Base-by-base conservation (phyloP, 306 rosid species). In the Pterocarpus santalinus region DNA sequence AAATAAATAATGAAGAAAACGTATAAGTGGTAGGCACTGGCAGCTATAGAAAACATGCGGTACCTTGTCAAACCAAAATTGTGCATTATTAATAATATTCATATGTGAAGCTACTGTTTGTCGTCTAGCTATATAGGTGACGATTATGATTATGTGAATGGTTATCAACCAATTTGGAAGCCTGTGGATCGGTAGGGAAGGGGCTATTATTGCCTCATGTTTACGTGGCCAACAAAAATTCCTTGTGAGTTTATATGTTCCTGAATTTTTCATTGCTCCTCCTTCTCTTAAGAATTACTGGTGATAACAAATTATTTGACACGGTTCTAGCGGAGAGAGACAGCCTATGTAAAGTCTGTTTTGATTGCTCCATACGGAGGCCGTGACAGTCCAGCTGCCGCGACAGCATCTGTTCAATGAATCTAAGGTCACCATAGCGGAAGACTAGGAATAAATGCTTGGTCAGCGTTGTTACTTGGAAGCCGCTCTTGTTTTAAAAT, bases 381-480 rank as follows among this genome's bases (percentile, higher is more conserved):
- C 3, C 39, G 33, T 73, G 13, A 55, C 65, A 80, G 13, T 46
- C 56, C 28, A 16, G 5, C 43, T 73, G 15, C 11, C 5, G 16
- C 33, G 7, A 28, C 69, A 67, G 0, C 47, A 10, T 44, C 1
- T 32, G 44, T 75, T 66, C n/a, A 28, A 32, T 34, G 65, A 66
- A 66, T 35, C 53, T 38, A 73, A 9, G 6, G 16, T 8, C 34
- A 32, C 34, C 32, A 34, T 16, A 0, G 36, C 17, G 32, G 16
- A 52, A 53, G 44, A 55, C 44, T 28, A 41, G 16, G 33, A 17
- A 60, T 4, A 55, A 58, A 33, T 46, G 64, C 61, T 69, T 79
- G 63, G 69, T 78, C 76, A 78, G 63, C 58, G 35, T 3, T 36
- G 11, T 5, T 36, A 76, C 64, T 51, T 65, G n/a, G 9, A 43